phyloP scores from a whole-genome alignment of 768 basidiomycete species.

The Polyporus arcularius region DNA sequence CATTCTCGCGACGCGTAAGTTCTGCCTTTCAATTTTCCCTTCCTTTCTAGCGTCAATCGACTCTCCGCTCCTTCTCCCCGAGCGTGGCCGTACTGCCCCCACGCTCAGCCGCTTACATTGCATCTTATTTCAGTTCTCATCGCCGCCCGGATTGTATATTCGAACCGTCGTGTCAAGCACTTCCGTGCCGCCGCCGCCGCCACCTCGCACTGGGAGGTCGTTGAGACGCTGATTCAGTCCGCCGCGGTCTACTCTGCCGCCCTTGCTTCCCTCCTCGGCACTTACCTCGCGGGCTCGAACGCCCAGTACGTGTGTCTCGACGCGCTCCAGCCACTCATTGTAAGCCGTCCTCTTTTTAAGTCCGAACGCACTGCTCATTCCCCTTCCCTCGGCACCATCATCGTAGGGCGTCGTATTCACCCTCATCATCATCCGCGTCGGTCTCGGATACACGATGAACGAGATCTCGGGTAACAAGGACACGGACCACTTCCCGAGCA shows the following conservation, averaged over 20 bases:
- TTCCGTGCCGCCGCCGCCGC: conserved; percentile 8
- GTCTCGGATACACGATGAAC: conserved; percentile 21
- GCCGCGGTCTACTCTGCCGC: conserved; percentile 20
- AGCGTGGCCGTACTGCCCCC: not conserved
- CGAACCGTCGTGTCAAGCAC: conserved; percentile 11
- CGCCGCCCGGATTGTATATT: conserved; percentile 16
- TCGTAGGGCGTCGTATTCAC: conserved; percentile 18
- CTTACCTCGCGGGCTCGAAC: conserved; percentile 20
- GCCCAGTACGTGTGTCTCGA: conserved; percentile 19
- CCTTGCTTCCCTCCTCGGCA: conserved; percentile 15
- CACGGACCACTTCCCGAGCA: not conserved
- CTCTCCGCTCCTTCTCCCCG: not conserved
- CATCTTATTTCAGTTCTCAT: conserved; percentile 10
- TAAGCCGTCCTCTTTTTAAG: not conserved
- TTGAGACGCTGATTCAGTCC: conserved; percentile 19
- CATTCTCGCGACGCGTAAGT: conserved; percentile 14
- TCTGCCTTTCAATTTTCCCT: not conserved
- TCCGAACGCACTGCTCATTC: not conserved
- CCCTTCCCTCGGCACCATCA: not conserved
- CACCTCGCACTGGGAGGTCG: conserved; percentile 13
- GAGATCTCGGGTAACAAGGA: not conserved
- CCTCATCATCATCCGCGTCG: conserved; percentile 20
- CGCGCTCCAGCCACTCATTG: conserved; percentile 19
- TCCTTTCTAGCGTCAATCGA: not conserved
- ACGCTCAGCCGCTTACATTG: not conserved